These are phyloP conservation scores for Rhytidhysteron rufulum DNA, from an alignment of 2,329 filamentous ascomycete genomes.

Conservation along the genomic window DNA sequence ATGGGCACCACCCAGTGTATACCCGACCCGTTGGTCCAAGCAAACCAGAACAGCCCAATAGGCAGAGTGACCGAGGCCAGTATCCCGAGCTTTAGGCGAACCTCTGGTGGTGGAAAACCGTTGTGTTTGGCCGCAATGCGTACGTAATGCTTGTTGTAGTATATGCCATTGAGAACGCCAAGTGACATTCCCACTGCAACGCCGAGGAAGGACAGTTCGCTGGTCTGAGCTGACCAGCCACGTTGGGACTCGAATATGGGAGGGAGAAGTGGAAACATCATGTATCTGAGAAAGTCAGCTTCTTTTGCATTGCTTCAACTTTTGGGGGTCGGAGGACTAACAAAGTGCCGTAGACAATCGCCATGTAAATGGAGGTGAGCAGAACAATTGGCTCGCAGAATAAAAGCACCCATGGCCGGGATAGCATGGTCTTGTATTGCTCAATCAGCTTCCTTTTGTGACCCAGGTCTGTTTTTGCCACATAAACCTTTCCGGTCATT, in stretches of 20 bases:
- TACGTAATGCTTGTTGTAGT: conserved; percentile 61
- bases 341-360: too few relatives aligned
- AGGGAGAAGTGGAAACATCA: background rate
- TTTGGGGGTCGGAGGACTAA: background rate
- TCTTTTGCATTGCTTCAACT: background rate
- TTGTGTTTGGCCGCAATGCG: conserved; percentile 43
- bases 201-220: background rate
- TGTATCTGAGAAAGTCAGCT: background rate
- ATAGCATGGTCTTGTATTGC: conserved; percentile 44
- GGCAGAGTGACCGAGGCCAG: conserved; percentile 47
- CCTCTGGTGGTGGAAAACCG: conserved; percentile 9
- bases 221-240: background rate
- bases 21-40: conserved; percentile 57
- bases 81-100: conserved; percentile 7
- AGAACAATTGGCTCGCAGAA: conserved; percentile 51
- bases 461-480: conserved; percentile 5
- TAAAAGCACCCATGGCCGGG: conserved; percentile 47
- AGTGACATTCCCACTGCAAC: background rate
- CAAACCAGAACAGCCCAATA: conserved; percentile 59
- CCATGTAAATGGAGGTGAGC: background rate
- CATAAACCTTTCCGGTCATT: conserved; percentile 50
- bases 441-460: conserved; percentile 5
- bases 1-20: conserved; percentile 56
- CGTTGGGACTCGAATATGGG: background rate
- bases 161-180: conserved; percentile 46